Conservation (phyloP, 1,284 basidiomycete species). For the Microbotryum saponariae region DNA sequence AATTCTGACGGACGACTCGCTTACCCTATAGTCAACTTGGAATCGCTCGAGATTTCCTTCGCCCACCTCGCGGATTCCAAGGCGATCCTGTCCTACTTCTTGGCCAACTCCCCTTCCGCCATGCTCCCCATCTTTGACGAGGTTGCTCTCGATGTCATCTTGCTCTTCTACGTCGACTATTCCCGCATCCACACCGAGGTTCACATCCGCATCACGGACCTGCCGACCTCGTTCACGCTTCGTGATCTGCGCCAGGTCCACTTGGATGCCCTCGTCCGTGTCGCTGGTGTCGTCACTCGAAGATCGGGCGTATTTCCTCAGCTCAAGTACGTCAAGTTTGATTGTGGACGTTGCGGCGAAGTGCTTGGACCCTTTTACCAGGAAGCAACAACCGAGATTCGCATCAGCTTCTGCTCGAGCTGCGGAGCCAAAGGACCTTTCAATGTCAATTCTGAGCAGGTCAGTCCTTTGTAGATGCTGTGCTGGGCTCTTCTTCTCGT, state of each 20-base stretch:
- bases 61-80: slow-evolving; percentile 82
- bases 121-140: slow-evolving; percentile 95
- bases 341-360: slow-evolving; percentile 86
- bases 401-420: slow-evolving; percentile 85
- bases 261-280: slow-evolving; percentile 90
- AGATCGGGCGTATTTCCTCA: slow-evolving; percentile 96
- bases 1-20: background rate
- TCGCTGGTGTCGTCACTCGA: slow-evolving; percentile 94
- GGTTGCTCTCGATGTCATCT: slow-evolving; percentile 85
- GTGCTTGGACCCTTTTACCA: slow-evolving; percentile 96
- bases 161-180: slow-evolving; percentile 92
- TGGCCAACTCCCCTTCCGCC: slow-evolving; percentile 84
- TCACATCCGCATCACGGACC: slow-evolving; percentile 90
- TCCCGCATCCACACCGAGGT: slow-evolving; percentile 96
- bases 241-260: slow-evolving; percentile 88
- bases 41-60: slow-evolving; percentile 95
- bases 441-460: slow-evolving; percentile 91
- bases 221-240: slow-evolving; percentile 79
- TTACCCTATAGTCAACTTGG: slow-evolving; percentile 67
- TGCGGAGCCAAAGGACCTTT: slow-evolving; percentile 94
- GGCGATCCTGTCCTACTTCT: slow-evolving; percentile 92
- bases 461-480: slow-evolving; percentile 38
- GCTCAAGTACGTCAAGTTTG: slow-evolving; percentile 98
- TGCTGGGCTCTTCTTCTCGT: background rate
- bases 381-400: slow-evolving; percentile 88